These are phyloP conservation scores for Lachancea fermentati DNA, from an alignment of 805 yeast species.

Conservation along the genomic window DNA sequence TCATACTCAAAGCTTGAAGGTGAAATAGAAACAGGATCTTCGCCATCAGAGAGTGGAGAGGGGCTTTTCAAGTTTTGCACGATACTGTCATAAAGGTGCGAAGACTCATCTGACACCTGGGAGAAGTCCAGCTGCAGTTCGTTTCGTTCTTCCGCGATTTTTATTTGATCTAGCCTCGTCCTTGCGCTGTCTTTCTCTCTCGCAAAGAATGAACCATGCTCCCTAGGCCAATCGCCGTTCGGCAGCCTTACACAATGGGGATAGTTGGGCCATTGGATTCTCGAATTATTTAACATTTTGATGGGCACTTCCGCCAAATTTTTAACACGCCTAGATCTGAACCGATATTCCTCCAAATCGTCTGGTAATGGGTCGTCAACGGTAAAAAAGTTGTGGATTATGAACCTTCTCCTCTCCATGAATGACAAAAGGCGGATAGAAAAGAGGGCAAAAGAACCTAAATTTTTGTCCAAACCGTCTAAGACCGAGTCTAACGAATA, in stretches of 20 bases:
- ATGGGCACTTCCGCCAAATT: constrained; percentile 9
- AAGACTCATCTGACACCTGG: too few species aligned
- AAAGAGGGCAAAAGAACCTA: constrained; percentile 8
- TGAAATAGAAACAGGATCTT: neutral
- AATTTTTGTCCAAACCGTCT: constrained; percentile 3
- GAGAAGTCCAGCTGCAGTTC: too few species aligned
- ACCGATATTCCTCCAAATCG: constrained; percentile 3
- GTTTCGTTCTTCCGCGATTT: neutral
- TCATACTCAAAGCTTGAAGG: neutral
- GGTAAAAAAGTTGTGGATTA: constrained; percentile 3
- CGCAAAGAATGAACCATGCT: too few species aligned
- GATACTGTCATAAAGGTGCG: neutral
- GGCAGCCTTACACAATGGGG: neutral
- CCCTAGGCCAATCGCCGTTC: neutral
- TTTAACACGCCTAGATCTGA: constrained; percentile 4
- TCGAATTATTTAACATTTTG: constrained; percentile 4
- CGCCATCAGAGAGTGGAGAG: neutral
- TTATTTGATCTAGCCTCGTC: neutral
- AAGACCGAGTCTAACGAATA: constrained; percentile 3
- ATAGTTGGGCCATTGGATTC: constrained; percentile 7
- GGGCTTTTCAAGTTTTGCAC: neutral
- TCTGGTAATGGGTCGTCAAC: constrained; percentile 4
- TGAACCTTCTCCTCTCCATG: constrained; percentile 7
- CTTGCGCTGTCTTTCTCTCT: neutral
- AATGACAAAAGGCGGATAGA: constrained; percentile 7